phyloP scores from a whole-genome alignment of 805 yeast genomes.

The Yarrowia sp. region DNA sequence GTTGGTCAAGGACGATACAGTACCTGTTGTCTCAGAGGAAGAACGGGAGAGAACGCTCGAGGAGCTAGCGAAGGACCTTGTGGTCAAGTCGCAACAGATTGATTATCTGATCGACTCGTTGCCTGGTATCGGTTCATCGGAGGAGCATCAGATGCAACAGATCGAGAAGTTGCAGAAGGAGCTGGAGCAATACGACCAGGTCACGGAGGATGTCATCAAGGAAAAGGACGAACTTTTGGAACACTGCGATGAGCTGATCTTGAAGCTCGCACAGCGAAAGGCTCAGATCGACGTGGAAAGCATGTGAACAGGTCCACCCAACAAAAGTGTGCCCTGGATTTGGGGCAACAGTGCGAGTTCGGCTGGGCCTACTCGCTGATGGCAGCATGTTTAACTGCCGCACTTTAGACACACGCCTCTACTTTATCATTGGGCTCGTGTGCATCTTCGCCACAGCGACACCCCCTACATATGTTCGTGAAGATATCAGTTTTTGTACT shows the following conservation, averaged over 20 bases:
- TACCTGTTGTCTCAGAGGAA: constrained; percentile 34
- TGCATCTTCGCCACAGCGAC: neutral
- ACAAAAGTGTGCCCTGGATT: neutral
- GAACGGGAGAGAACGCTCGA: constrained; percentile 50
- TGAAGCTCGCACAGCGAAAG: constrained; percentile 17
- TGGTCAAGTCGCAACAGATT: constrained; percentile 81
- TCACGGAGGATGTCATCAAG: constrained; percentile 39
- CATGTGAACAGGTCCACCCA: neutral
- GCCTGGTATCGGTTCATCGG: constrained; percentile 89
- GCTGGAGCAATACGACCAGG: constrained; percentile 55
- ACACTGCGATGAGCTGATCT: constrained; percentile 1
- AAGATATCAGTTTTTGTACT: neutral
- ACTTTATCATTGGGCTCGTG: too few relatives aligned
- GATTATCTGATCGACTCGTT: constrained; percentile 78
- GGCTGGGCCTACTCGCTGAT: neutral
- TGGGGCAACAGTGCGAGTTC: neutral
- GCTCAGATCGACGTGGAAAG: constrained; percentile 12
- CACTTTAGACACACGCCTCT: too few relatives aligned
- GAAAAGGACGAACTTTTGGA: constrained; percentile 10
- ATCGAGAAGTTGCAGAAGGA: constrained; percentile 63
- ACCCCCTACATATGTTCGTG: neutral
- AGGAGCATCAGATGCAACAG: constrained; percentile 62
- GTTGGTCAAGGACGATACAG: constrained; percentile 50
- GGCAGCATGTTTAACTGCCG: too few relatives aligned
- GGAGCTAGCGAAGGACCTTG: constrained; percentile 81